Conservation (phyloP, 106 monocot genomes). For the Allium sativum region DNA sequence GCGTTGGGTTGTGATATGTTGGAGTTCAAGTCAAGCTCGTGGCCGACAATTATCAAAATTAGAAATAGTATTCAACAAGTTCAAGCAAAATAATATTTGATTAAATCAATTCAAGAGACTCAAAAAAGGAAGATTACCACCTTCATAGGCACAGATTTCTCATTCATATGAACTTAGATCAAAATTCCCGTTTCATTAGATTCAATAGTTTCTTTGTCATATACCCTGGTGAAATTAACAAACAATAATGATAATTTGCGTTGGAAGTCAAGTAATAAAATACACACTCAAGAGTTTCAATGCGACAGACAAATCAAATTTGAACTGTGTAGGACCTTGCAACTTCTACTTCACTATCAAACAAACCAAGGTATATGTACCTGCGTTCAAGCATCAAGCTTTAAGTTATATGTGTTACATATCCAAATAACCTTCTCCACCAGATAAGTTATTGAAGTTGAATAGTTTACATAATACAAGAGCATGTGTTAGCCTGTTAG, state of each 20-base stretch:
- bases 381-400: constrained; percentile 45
- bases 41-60: constrained; percentile 1
- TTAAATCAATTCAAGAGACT: background rate
- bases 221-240: constrained; percentile 35
- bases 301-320: background rate
- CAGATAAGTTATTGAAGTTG: no score
- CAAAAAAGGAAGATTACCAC: constrained; percentile 9
- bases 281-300: background rate
- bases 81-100: background rate
- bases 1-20: constrained; percentile 51
- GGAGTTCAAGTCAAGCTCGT: constrained; percentile 53
- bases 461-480: no score
- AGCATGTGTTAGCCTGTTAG: no score
- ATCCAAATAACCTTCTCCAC: background rate
- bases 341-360: constrained; percentile 82
- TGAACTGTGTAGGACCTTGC: constrained; percentile 46
- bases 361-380: constrained; percentile 91
- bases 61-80: background rate
- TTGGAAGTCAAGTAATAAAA: background rate
- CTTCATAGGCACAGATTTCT: constrained; percentile 30
- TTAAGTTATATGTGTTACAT: constrained; percentile 6
- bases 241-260: background rate
- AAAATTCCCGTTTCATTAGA: constrained; percentile 79
- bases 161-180: constrained; percentile 53
- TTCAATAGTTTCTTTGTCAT: constrained; percentile 82